Conservation (phyloP, 1,284 basidiomycete species). For the Cystobasidium sp. region DNA sequence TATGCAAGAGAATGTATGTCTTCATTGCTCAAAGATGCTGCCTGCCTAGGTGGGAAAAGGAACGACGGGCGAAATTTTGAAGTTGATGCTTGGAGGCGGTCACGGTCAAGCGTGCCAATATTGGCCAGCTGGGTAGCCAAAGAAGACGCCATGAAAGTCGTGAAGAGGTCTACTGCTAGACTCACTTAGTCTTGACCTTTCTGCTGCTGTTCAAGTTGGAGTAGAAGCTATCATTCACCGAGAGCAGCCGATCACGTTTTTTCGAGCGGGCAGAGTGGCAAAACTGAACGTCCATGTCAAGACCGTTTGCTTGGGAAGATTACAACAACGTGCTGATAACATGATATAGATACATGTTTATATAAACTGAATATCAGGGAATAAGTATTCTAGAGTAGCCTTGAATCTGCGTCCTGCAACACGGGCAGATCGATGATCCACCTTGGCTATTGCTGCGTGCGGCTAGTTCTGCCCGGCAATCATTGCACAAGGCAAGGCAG, state of each 20-base stretch:
- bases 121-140: conserved; percentile 43
- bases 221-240: background rate
- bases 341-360: background rate
- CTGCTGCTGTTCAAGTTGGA: background rate
- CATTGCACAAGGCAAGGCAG: conserved; percentile 42
- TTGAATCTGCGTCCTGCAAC: conserved; percentile 35
- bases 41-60: conserved; percentile 81
- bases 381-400: conserved; percentile 40
- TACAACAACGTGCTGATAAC: conserved; percentile 11
- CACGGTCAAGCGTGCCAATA: conserved; percentile 37
- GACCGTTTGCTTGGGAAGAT: background rate
- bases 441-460: conserved; percentile 38
- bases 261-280: background rate
- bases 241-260: conserved; percentile 31
- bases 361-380: conserved; percentile 8
- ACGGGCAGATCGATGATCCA: conserved; percentile 34
- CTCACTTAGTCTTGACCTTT: background rate
- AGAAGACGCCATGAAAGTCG: conserved; percentile 30
- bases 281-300: background rate
- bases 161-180: background rate
- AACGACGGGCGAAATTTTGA: conserved; percentile 69
- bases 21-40: conserved; percentile 81
- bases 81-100: conserved; percentile 27
- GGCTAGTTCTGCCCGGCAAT: conserved; percentile 34
- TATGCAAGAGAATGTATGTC: conserved; percentile 80